Conservation (phyloP, 176 grass and related monocot species). For the Triticum monococcum region DNA sequence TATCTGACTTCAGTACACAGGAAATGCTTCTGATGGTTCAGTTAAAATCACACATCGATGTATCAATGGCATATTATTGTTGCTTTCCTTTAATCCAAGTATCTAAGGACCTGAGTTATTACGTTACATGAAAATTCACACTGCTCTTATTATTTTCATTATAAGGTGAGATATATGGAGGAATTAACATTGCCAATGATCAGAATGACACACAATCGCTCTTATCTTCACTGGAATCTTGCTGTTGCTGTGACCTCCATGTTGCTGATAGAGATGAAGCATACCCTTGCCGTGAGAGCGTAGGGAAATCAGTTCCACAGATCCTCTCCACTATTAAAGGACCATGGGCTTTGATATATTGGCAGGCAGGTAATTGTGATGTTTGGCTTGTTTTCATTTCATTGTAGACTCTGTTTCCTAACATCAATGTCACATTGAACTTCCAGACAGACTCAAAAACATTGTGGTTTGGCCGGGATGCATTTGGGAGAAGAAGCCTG, state of each 20-base stretch:
- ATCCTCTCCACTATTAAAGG: conserved; percentile 77
- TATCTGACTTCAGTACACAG: neutral
- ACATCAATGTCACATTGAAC: conserved; percentile 16
- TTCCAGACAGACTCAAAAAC: conserved; percentile 57
- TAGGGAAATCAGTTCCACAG: conserved; percentile 47
- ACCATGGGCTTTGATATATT: conserved; percentile 92
- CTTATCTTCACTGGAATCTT: conserved; percentile 62
- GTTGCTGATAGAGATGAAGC: conserved; percentile 30
- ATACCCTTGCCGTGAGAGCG: conserved; percentile 26
- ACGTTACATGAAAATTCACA: neutral
- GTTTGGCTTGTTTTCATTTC: neutral
- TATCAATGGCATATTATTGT: neutral
- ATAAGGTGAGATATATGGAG: conserved; percentile 85
- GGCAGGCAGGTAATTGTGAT: conserved; percentile 70
- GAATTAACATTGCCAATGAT: conserved; percentile 58
- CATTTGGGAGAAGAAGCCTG: conserved; percentile 88
- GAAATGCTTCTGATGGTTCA: neutral
- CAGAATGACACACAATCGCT: conserved; percentile 69
- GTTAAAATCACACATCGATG: neutral
- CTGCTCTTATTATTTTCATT: neutral
- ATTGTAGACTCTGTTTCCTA: conserved; percentile 15
- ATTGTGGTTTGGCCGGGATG: conserved; percentile 83
- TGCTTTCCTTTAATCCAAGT: neutral
- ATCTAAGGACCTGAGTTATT: neutral
- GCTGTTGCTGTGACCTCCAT: conserved; percentile 45